Base-by-base conservation (phyloP, 805 yeast genomes). In the Candida cerambycidarum region DNA sequence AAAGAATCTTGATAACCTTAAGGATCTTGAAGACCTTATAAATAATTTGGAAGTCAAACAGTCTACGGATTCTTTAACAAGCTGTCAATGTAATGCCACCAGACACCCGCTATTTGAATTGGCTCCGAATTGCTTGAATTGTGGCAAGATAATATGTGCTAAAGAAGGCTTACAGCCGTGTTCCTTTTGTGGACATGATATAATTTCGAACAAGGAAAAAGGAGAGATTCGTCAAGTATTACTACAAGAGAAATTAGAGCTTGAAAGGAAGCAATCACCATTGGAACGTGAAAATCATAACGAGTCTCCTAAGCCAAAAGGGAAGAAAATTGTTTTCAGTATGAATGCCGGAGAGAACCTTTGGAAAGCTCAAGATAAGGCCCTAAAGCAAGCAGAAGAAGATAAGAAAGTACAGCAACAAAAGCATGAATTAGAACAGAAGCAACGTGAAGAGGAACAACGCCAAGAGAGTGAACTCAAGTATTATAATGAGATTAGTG, bases 91-190 rank as follows among this genome's bases (percentile, higher is more conserved):
- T 57, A 86, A 83, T 80, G 97, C 92, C 1, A 78, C 85, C 0
- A 70, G 85, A 46, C 99, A 93, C 57, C 96, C 97, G 3, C 65
- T 93, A 23, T 85, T 89, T 48, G 95, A 87, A 43, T 76, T 85
- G 49, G 93, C 95, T 2, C 98, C 99, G 1, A 93, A 93, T 59
- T 93, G 99, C 55, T 64, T 93, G 31, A 82, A 85, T 46, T 93
- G 99, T 61, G 99, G 99, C 9, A 87, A 89, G 61, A 87, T 93
- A 32, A 87, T 93, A 2, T 93, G 99, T 67, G 74, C 76, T 3
- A 83, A 82, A 52, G 98, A 93, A 57, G 98, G 98, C 0, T 67
- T 88, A 17, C 93, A 90, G 46, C 93, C 93, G 3, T 93, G 99
- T 57, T 76, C 93, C 2, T 85, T 65, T 48, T 93, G 99, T 66